A percentile compares a stretch with the other conserved stretches of the same genome.
Evolutionary conservation across 192 early-diverging fungal species (phyloP).

Genomic region (Umbelopsis ramanniana): DNA sequence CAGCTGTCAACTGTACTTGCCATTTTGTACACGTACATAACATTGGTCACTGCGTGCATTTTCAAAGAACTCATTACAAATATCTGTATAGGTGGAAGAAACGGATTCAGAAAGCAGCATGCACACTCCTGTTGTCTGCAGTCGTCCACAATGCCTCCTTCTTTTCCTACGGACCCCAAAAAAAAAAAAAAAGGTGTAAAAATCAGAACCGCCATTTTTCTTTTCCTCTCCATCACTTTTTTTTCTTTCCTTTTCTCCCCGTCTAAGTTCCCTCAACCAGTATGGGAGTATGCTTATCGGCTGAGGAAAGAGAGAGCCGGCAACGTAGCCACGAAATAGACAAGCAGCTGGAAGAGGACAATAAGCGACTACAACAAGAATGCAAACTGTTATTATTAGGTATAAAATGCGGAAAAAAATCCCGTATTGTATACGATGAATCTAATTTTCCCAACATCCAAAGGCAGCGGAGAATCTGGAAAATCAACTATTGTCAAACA

Average conservation of each 20-base stretch:
- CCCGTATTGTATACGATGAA: background rate
- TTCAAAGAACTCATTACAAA: too few relatives aligned
- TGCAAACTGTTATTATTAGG: slow-evolving; percentile 74
- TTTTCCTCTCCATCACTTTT: background rate
- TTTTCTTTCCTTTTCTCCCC: slow-evolving; percentile 6
- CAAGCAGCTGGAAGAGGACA: slow-evolving; percentile 64
- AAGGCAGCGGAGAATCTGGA: slow-evolving; percentile 88
- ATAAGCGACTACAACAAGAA: slow-evolving; percentile 61
- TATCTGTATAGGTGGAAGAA: background rate
- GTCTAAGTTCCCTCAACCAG: background rate
- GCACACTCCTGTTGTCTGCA: slow-evolving; percentile 1
- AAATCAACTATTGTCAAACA: slow-evolving; percentile 95
- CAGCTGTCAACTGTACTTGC: too few relatives aligned
- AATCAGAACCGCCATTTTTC: background rate
- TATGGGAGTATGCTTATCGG: slow-evolving; percentile 69
- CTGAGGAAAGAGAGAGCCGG: slow-evolving; percentile 58
- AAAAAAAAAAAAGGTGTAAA: background rate
- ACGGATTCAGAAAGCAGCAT: background rate
- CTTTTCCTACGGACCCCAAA: background rate
- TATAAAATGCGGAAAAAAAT: slow-evolving; percentile 16
- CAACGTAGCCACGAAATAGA: slow-evolving; percentile 60
- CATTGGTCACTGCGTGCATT: background rate
- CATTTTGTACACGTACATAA: background rate
- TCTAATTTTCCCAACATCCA: background rate
- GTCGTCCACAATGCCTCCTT: background rate